Evolutionary conservation across 352 stramenopile genomes (phyloP).

Genomic region (Phytophthora sansomeana): DNA sequence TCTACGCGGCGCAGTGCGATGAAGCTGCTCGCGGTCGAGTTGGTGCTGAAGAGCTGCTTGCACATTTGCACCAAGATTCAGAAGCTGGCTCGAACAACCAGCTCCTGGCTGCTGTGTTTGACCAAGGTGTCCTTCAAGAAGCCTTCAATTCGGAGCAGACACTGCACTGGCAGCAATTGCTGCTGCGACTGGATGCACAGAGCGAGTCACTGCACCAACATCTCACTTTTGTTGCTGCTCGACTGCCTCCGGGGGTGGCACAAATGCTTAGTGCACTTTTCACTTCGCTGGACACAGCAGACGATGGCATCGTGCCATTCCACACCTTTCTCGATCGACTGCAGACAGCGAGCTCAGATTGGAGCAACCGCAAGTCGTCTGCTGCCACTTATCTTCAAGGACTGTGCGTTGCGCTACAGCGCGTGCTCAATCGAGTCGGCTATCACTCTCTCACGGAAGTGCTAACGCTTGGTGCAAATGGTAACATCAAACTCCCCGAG

Average conservation of each 20-base stretch:
- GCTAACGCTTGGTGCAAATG: slow-evolving; percentile 21
- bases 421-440: slow-evolving; percentile 32
- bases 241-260: slow-evolving; percentile 29
- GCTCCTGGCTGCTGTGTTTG: slow-evolving; percentile 25
- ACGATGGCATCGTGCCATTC: slow-evolving; percentile 55
- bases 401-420: slow-evolving; percentile 36
- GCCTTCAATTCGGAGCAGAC: slow-evolving; percentile 40
- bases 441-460: slow-evolving; percentile 41
- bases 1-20: slow-evolving; percentile 37
- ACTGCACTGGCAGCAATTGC: slow-evolving; percentile 72
- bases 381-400: slow-evolving; percentile 34
- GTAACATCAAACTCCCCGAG: slow-evolving; percentile 20
- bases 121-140: slow-evolving; percentile 15
- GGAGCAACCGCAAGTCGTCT: slow-evolving; percentile 29
- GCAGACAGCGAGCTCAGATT: slow-evolving; percentile 25
- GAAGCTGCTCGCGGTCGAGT: slow-evolving; percentile 32
- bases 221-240: slow-evolving; percentile 37
- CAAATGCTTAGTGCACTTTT: slow-evolving; percentile 46
- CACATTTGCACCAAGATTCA: slow-evolving; percentile 14
- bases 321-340: slow-evolving; percentile 47
- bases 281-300: slow-evolving; percentile 45
- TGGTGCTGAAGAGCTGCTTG: slow-evolving; percentile 11
- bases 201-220: slow-evolving; percentile 50
- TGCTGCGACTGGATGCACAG: slow-evolving; percentile 50
- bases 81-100: slow-evolving; percentile 11